These are phyloP conservation scores for Aspergillus sp. DNA, from an alignment of 2,329 filamentous ascomycete genomes.

Conservation along the genomic window DNA sequence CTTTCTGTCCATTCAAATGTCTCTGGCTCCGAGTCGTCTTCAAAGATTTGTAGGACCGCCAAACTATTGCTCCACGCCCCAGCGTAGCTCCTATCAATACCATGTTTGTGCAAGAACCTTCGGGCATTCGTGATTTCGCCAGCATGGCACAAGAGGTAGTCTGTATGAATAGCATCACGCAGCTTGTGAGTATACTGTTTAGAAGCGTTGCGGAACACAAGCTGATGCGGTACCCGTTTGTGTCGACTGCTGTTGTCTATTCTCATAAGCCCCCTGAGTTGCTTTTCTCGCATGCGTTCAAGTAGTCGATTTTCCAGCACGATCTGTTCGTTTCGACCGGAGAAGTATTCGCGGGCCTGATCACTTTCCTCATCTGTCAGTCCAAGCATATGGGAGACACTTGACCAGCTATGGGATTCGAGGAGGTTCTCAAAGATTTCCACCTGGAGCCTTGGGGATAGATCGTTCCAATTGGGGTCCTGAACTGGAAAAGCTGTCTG, in stretches of 20 bases:
- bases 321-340: constrained; percentile 20
- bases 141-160: constrained; percentile 24
- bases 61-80: constrained; percentile 30
- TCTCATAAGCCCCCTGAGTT: constrained; percentile 24
- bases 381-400: constrained; percentile 18
- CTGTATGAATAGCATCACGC: constrained; percentile 5
- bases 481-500: constrained; percentile 2
- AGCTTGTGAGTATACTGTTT: constrained; percentile 12
- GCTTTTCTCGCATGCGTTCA: constrained; percentile 29
- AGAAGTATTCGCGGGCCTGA: constrained; percentile 12
- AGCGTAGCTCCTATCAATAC: constrained; percentile 22
- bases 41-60: constrained; percentile 10
- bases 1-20: constrained; percentile 13
- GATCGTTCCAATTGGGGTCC: constrained; percentile 27
- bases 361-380: constrained; percentile 18
- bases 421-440: constrained; percentile 33
- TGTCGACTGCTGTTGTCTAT: constrained; percentile 27
- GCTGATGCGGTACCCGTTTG: constrained; percentile 18
- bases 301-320: constrained; percentile 24
- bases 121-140: constrained; percentile 27
- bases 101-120: constrained; percentile 24
- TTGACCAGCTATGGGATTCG: constrained; percentile 13
- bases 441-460: constrained; percentile 25
- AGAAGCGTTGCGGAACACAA: constrained; percentile 23
- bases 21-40: constrained; percentile 6